These are phyloP conservation scores for Lentinula raphanica DNA, from an alignment of 768 basidiomycete genomes.

Conservation along the genomic window DNA sequence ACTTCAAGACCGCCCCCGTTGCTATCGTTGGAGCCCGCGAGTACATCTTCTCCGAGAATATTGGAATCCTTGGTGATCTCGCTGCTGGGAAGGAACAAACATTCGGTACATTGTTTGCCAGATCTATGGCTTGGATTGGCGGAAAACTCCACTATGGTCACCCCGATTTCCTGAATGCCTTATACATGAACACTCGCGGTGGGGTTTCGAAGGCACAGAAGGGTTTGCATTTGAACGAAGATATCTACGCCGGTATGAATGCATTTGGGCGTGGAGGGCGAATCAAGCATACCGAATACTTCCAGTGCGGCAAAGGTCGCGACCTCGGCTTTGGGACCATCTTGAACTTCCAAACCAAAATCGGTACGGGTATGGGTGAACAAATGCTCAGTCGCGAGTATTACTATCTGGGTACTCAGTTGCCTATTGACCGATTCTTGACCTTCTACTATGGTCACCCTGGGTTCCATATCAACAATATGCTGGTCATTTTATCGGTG, in stretches of 20 bases:
- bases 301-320: slow-evolving; percentile 97
- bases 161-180: slow-evolving; percentile 96
- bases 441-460: slow-evolving; percentile 99
- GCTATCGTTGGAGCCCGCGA: slow-evolving; percentile 98
- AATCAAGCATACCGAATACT: slow-evolving; percentile 99
- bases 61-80: slow-evolving; percentile 96
- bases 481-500: slow-evolving; percentile 95
- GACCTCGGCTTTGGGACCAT: slow-evolving; percentile 99
- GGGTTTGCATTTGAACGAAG: slow-evolving; percentile 97
- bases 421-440: slow-evolving; percentile 96
- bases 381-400: slow-evolving; percentile 99
- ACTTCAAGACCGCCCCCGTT: slow-evolving; percentile 84
- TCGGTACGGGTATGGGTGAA: slow-evolving; percentile 99
- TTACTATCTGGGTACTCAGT: slow-evolving; percentile 96
- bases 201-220: slow-evolving; percentile 99
- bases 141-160: slow-evolving; percentile 99
- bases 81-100: slow-evolving; percentile 99
- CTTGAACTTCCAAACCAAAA: slow-evolving; percentile 99
- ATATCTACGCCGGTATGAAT: slow-evolving; percentile 99
- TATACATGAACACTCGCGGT: slow-evolving; percentile 98
- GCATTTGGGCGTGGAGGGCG: slow-evolving; percentile 94
- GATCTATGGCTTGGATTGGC: slow-evolving; percentile 94
- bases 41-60: slow-evolving; percentile 99
- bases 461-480: slow-evolving; percentile 99
- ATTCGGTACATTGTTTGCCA: slow-evolving; percentile 95